These are phyloP conservation scores for Cyanidium caldarium DNA, from an alignment of 23 red algal genomes.

Conservation along the genomic window DNA sequence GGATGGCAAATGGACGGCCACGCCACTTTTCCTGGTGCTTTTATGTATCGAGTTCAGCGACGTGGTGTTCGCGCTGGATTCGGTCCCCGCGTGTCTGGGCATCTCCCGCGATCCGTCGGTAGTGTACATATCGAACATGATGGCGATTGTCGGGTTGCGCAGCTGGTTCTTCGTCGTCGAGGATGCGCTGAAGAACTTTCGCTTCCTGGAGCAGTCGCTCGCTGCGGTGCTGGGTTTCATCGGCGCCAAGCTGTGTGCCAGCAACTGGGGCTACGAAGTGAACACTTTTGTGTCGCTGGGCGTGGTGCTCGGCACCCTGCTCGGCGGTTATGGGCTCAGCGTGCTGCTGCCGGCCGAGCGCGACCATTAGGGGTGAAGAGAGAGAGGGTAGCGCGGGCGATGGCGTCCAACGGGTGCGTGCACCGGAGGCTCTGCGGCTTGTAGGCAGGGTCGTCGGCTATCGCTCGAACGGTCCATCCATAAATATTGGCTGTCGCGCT, in stretches of 20 bases:
- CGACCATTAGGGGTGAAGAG: too few relatives aligned
- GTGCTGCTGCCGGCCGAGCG: slow-evolving; percentile 21
- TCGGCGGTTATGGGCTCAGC: slow-evolving; percentile 19
- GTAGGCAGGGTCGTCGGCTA: too few relatives aligned
- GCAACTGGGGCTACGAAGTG: slow-evolving; percentile 30
- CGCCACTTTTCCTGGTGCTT: slow-evolving; percentile 71
- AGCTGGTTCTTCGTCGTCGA: slow-evolving; percentile 80
- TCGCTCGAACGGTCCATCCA: too few relatives aligned
- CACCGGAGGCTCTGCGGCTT: too few relatives aligned
- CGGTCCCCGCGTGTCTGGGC: slow-evolving; percentile 79
- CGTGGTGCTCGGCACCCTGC: slow-evolving; percentile 34
- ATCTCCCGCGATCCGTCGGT: slow-evolving; percentile 69
- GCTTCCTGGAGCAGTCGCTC: slow-evolving; percentile 73
- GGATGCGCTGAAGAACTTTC: slow-evolving; percentile 37
- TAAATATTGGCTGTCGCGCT: too few relatives aligned
- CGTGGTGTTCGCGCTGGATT: slow-evolving; percentile 93
- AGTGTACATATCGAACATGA: slow-evolving; percentile 78
- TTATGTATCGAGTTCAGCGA: slow-evolving; percentile 73
- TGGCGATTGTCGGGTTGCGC: slow-evolving; percentile 82
- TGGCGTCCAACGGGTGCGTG: too few relatives aligned
- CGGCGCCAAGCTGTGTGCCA: slow-evolving; percentile 53
- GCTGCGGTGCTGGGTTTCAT: slow-evolving; percentile 67
- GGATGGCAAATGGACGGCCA: slow-evolving; percentile 18
- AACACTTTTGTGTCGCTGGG: slow-evolving; percentile 22
- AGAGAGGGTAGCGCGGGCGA: too few relatives aligned